Base-by-base conservation (phyloP, 768 basidiomycete genomes). In the Chalciporus sphaerocephalus region DNA sequence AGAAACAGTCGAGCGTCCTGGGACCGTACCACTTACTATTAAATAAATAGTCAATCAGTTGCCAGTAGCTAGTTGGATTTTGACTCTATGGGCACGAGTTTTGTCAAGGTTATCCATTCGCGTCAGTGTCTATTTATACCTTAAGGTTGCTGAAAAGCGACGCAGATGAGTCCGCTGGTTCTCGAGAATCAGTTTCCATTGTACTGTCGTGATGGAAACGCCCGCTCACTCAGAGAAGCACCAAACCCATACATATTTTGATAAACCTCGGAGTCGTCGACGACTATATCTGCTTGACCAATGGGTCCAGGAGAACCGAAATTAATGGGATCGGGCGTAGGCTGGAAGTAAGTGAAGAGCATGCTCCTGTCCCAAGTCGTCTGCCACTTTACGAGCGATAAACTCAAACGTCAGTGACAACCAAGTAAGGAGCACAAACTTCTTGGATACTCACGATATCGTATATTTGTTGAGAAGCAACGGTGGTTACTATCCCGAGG, bases 211-310 rank as follows among this genome's bases (percentile, higher is more conserved):
- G 21, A 36, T 40, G 42, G 23, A 15, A 37, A 20, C 15, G 21
- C 25, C 38, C 15, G 56, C 68, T 24, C 54, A 87, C 87, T 87
- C 24, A 88, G 66, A 0, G 79, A 56, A 8, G 74, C 83, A 0
- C 86, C 86, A 54, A 85, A 84, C 11, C 87, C 86, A 41, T 71
- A 73, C 32, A 89, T 78, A 1, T 70, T 64, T 64, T 87, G 87
- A 61, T 76, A 80, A n/a, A 73, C 60, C 3, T 66, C 51, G 3
- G 62, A 63, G 57, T 85, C 84, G 39, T 79, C 61, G 12, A 89
- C 64, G 33, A 73, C 71, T 42, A 88, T 87, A 57, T 87, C 76
- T 0, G 84, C 85, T 35, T 67, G 69, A 3, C 73, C 82, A 30
- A 73, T 72, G 4, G 76, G 42, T 0, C 83, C 79, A 7, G 83